Base-by-base conservation (phyloP, 2,329 filamentous ascomycete species). In the Cercospora sp. region DNA sequence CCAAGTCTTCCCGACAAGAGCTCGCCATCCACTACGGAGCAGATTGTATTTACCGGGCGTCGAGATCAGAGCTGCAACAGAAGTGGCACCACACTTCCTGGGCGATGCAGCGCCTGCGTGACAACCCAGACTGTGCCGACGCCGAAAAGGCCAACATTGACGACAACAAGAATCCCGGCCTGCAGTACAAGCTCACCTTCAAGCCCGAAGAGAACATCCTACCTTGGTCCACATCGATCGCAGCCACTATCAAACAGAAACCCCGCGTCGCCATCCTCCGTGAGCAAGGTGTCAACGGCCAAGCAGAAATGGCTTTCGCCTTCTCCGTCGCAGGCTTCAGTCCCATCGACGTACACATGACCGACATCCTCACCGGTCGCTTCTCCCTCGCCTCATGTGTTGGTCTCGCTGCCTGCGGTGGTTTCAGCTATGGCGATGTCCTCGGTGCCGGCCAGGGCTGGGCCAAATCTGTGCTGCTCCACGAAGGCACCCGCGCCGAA, bases 291-390 rank as follows among this genome's bases (percentile, higher is more conserved):
- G 92, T 97, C 73, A 98, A 99, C 81, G 92, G 94, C 51, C 89
- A 97, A 75, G 90, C 93, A n/a, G 95, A 99, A 80, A 97, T 99
- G 92, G 95, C 95, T 0, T 98, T 97, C 77, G 93, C 94, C 60
- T 98, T 98, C 85, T 89, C 91, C 72, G 89, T 89, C 40, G 94
- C 95, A 53, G 94, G 94, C 42, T 98, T 98, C 82, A 90, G 93
- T 60, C 89, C 94, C 13, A 88, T 98, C 58, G 94, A 99, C 77
- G 90, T 98, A 1, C 94, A 97, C 84, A 98, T 99, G 95, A 95
- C 91, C 3, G 94, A 98, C 75, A 85, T 91, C 60, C 89, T 98
- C 65, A 89, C 92, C 26, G 89, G 88, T 10, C 90, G 91, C 16
- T 89, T 92, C 69, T 93, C 92, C 0, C 88, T 99, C 8, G 86